Conservation (phyloP, 208 protist genomes). For the Leishmania tropica region DNA sequence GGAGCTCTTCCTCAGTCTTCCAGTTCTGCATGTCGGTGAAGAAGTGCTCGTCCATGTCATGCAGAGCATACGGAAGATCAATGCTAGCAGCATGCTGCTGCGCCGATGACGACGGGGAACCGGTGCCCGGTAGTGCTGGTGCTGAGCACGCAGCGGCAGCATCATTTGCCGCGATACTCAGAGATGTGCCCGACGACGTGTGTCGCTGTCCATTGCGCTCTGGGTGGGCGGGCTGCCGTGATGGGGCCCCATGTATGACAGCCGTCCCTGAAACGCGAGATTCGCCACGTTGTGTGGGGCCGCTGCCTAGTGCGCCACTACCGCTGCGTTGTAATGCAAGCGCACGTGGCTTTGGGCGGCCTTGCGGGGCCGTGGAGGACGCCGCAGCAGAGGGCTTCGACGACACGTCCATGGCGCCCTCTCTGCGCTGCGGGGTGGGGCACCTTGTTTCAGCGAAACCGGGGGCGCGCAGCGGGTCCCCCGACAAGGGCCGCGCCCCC, state of each 20-base stretch:
- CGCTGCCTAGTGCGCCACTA: neutral
- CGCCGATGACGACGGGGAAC: neutral
- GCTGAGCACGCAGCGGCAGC: neutral
- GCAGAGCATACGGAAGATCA: slow-evolving; percentile 12
- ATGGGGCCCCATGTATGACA: neutral
- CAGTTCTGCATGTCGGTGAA: slow-evolving; percentile 24
- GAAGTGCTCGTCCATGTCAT: slow-evolving; percentile 27
- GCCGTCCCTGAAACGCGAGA: neutral
- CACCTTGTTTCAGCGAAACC: neutral
- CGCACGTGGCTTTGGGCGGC: slow-evolving; percentile 8
- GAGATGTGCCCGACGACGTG: neutral
- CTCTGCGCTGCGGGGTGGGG: neutral
- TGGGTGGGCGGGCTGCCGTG: neutral
- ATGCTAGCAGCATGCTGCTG: neutral
- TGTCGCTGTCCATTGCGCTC: neutral
- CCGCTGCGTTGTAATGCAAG: slow-evolving; percentile 4
- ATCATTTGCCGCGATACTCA: neutral
- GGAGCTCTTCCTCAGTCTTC: slow-evolving; percentile 17
- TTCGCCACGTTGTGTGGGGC: neutral
- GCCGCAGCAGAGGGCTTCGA: neutral
- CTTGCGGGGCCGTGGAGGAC: neutral
- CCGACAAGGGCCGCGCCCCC: neutral
- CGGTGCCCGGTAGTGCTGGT: neutral
- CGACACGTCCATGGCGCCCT: neutral
- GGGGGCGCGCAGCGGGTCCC: neutral